Conservation (phyloP, 768 basidiomycete species). For the Sistotremastrum suecicum region DNA sequence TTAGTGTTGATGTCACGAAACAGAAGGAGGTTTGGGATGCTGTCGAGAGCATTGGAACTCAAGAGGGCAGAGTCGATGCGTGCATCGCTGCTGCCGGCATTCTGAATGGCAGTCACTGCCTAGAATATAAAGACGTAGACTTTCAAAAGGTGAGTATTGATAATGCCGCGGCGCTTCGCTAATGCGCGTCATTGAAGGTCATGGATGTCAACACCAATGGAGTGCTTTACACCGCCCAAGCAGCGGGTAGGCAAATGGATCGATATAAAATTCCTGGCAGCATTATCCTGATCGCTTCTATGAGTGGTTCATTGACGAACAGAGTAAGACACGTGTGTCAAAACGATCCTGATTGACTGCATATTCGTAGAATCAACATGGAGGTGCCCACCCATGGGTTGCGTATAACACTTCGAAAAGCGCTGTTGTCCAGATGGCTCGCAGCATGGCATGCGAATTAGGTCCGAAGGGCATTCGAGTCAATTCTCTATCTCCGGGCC, state of each 20-base stretch:
- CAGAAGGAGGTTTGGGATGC: conserved; percentile 45
- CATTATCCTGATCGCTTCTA: conserved; percentile 45
- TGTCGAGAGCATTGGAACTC: conserved; percentile 44
- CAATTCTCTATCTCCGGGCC: conserved; percentile 63
- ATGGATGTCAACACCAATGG: conserved; percentile 52
- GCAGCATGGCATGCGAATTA: conserved; percentile 74
- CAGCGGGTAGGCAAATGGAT: conserved; percentile 43
- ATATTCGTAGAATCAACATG: conserved; percentile 25
- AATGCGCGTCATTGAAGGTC: conserved; percentile 27
- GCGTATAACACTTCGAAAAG: conserved; percentile 70
- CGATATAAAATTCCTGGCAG: conserved; percentile 33
- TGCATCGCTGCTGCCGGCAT: conserved; percentile 73
- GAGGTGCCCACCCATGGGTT: conserved; percentile 41
- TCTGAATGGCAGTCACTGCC: conserved; percentile 40
- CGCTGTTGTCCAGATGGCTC: conserved; percentile 65
- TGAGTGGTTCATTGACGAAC: conserved; percentile 60
- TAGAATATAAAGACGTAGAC: conserved; percentile 50
- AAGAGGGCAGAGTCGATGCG: conserved; percentile 58
- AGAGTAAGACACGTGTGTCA: conserved; percentile 24
- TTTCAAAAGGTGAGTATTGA: conserved; percentile 38
- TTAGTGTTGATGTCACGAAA: conserved; percentile 48
- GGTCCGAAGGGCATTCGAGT: conserved; percentile 53
- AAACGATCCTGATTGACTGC: neutral
- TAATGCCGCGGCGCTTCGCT: neutral
- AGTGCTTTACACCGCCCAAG: conserved; percentile 47